Evolutionary conservation across 2,329 filamentous ascomycete species (phyloP), one percentile per base, ranked within the genome.

Genomic region (Penicillium concentricum): DNA sequence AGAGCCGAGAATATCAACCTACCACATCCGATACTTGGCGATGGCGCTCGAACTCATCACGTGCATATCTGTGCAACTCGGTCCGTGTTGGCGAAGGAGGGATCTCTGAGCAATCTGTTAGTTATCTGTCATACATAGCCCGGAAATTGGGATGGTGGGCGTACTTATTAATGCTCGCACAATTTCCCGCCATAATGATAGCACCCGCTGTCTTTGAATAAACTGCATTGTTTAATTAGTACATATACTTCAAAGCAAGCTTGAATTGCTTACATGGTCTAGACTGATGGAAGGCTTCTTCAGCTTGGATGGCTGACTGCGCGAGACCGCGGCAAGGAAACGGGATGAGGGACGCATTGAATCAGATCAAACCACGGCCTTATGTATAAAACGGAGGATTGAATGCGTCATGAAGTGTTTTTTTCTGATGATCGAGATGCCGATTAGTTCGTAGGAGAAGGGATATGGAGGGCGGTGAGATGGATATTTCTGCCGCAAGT

Each of bases 171-270:
- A 61, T 38, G 73, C 70, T 46, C 77, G 66, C 12, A 76, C 62
- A 34, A 79, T 76, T 32, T 76, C 72, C 16, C 76, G 72, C 72
- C 75, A 79, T 9, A 79, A 62, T n/a, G 68, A 56, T n/a, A 79
- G 59, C 0, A 74, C 75, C 8, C 76, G 72, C 49, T 77, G 74
- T 51, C 74, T 70, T 60, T 77, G 74, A 35, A 79, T 72, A 42
- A 79, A 79, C 74, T 76, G 32, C 1, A 51, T 16, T 5, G 15
- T 30, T 37, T 5, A 13, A 22, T 55, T 37, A 55, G 45, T 35
- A 28, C 10, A 26, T 20, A 8, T 45, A 37, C 12, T 10, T 18
- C 15, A 24, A 16, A 12, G 12, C 39, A 26, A 18, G 8, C 5
- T 34, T 38, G 35, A 18, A 6, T 47, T 51, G 65, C 70, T 62